Conservation (phyloP, 2,329 filamentous ascomycete species). For the Ceratocystis harringtonii region DNA sequence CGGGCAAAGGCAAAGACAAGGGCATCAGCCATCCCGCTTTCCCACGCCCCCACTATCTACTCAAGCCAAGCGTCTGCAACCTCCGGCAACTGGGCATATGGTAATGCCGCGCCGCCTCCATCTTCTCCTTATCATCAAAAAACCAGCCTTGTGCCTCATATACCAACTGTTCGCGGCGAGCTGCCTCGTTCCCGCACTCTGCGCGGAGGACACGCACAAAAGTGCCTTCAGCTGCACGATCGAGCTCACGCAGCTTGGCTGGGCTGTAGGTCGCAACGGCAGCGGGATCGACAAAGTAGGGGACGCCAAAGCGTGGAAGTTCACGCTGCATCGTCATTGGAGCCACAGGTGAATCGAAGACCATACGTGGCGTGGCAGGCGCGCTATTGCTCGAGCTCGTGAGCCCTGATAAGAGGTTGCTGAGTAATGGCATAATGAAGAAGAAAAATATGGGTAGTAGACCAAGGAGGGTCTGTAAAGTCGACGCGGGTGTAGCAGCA, state of each 20-base stretch:
- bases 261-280: constrained; percentile 58
- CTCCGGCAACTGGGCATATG: constrained; percentile 39
- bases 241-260: constrained; percentile 57
- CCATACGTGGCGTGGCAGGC: constrained; percentile 46
- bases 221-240: constrained; percentile 59
- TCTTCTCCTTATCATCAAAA: constrained; percentile 62
- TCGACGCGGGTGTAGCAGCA: constrained; percentile 26
- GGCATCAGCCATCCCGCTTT: neutral
- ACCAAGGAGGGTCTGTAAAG: constrained; percentile 49
- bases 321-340: constrained; percentile 62
- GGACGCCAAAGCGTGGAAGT: constrained; percentile 54
- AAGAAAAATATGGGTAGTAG: constrained; percentile 79
- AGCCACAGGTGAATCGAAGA: constrained; percentile 54
- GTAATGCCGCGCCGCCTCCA: constrained; percentile 49
- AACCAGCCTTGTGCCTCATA: constrained; percentile 82
- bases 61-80: constrained; percentile 31
- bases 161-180: constrained; percentile 48
- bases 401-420: constrained; percentile 56
- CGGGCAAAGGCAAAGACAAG: neutral
- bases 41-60: constrained; percentile 14
- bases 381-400: constrained; percentile 30
- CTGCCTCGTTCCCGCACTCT: constrained; percentile 61
- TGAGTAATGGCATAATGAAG: constrained; percentile 71
- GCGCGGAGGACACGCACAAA: constrained; percentile 52
- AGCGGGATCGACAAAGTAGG: constrained; percentile 71